Evolutionary conservation across 148 eudicot species (phyloP), one percentile per base, ranked within the genome.

Genomic region (Vaccinium vitisidaea): DNA sequence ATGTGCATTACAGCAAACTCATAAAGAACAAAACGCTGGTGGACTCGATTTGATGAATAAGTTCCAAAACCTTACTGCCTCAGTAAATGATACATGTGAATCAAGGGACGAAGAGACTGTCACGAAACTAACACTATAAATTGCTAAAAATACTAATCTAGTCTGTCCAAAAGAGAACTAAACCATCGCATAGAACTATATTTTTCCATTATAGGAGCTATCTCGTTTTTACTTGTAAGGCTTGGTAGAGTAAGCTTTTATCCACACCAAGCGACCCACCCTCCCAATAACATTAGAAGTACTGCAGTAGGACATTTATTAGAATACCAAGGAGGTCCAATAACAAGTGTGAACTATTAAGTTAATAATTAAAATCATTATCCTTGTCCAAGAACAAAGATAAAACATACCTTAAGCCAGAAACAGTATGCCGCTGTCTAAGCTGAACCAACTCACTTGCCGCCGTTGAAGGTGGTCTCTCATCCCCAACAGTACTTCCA

Each of bases 371-470:
- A 23, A 61, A 82, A 46, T 46, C 43, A 25, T 39, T 59, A 23
- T 61, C 13, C 30, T 2, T 61, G 43, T 43, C 27, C 67, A 77
- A 2, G 46, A 83, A 48, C 16, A 69, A 36, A 49, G 39, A 58
- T 54, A 6, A 16, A 9, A 63, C 89, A 88, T 89, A 95, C 99
- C 99, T 97, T 87, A 95, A 86, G 54, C 94, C 98, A 86, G 99
- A 95, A 85, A 97, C 99, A 61, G 98, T 94, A 83, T 97, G 94
- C 5, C 94, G 91, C 78, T 95, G 99, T 88, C 99, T 94, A 85
- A 97, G 90, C 92, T 93, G 98, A 84, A 90, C 90, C 84, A 97
- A 85, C 87, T 97, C 99, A 85, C 90, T 87, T 65, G 96, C 93
- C 61, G 98, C 98, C 84, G 88, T 80, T 83, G 99, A 94, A 87